Percentiles rank a stretch among this genome's conserved stretches.
phyloP scores from a whole-genome alignment of 169 alveolate species.

The Plasmodium cynomolgi region DNA sequence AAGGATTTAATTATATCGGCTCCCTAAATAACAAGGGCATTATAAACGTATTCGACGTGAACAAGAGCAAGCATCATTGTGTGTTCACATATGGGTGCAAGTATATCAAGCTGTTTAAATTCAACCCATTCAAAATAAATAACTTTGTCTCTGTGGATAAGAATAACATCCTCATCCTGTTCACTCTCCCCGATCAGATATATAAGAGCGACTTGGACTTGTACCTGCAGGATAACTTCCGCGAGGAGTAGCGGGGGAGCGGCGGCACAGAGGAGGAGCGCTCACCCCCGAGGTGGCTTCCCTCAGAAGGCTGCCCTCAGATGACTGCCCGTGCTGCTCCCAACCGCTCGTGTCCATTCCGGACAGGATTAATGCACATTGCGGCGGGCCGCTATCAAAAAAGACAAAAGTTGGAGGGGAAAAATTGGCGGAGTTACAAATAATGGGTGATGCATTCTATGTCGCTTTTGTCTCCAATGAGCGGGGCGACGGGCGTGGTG shows the following conservation, averaged over 20 bases:
- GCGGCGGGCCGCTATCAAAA: background rate
- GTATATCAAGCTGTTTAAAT: constrained; percentile 33
- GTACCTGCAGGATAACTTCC: constrained; percentile 19
- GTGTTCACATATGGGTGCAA: constrained; percentile 53
- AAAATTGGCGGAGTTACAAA: background rate
- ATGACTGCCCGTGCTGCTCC: background rate
- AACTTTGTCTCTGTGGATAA: constrained; percentile 54
- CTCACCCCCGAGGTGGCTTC: background rate
- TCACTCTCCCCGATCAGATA: constrained; percentile 58
- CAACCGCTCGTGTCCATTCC: background rate
- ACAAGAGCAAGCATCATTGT: constrained; percentile 55
- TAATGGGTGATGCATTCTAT: constrained; percentile 51
- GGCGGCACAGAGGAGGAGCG: no score
- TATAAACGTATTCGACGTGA: constrained; percentile 37
- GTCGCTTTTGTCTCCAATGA: constrained; percentile 18
- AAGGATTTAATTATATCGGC: constrained; percentile 58
- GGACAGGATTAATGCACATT: background rate
- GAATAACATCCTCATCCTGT: constrained; percentile 29
- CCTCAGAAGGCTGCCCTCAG: background rate
- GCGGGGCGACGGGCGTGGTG: background rate
- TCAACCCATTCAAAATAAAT: constrained; percentile 45
- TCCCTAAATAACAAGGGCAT: constrained; percentile 59
- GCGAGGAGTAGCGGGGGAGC: constrained; percentile 1
- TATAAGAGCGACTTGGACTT: constrained; percentile 57
- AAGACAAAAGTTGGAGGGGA: no score